These are phyloP conservation scores for Paramyrothecium sp. DNA, from an alignment of 2,329 filamentous ascomycete species.

Conservation along the genomic window DNA sequence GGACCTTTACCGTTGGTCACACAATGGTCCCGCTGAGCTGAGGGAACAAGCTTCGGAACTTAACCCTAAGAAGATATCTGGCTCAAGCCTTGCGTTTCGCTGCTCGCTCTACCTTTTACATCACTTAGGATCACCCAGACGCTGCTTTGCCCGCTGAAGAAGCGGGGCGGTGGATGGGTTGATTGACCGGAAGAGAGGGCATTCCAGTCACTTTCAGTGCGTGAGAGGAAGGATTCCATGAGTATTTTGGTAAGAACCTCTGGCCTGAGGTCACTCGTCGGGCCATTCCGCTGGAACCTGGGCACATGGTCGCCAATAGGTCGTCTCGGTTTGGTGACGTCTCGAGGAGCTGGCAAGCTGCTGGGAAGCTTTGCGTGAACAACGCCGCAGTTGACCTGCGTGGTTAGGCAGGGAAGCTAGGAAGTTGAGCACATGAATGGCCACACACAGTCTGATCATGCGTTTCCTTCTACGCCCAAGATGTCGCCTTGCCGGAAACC, in stretches of 20 bases:
- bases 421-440: constrained; percentile 45
- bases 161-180: constrained; percentile 38
- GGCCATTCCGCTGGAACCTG: constrained; percentile 62
- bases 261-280: constrained; percentile 73
- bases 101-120: constrained; percentile 69
- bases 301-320: constrained; percentile 48
- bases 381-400: constrained; percentile 14
- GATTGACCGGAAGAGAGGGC: constrained; percentile 49
- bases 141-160: constrained; percentile 45
- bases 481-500: constrained; percentile 44
- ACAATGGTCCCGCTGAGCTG: constrained; percentile 39
- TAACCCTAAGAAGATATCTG: constrained; percentile 89
- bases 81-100: constrained; percentile 73
- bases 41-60: constrained; percentile 78
- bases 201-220: constrained; percentile 57
- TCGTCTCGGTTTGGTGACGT: constrained; percentile 17
- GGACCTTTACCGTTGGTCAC: constrained; percentile 33
- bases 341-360: constrained; percentile 26
- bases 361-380: constrained; percentile 8
- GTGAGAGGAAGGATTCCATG: constrained; percentile 66
- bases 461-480: constrained; percentile 31
- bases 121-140: constrained; percentile 25
- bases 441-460: constrained; percentile 45
- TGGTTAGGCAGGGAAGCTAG: constrained; percentile 13
- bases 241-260: constrained; percentile 76